Base-by-base conservation (phyloP, 1,284 basidiomycete genomes). In the Xerocomus nothofagi region DNA sequence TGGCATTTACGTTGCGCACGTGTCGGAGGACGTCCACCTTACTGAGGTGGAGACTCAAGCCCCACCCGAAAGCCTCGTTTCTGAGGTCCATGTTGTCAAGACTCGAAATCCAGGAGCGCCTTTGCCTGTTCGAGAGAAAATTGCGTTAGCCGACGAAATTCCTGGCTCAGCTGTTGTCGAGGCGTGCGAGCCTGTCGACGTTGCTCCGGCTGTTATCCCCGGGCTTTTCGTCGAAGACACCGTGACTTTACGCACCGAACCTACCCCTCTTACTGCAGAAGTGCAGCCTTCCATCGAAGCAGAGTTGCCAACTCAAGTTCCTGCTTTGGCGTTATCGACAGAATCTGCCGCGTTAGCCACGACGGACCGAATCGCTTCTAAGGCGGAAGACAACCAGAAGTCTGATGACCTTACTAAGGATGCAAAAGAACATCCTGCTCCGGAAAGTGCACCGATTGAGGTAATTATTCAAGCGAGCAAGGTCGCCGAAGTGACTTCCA, bases 161-260 rank as follows among this genome's bases (percentile, higher is more conserved):
- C 68, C 67, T 11, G 70, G 69, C 3, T 69, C 73, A 11, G 57
- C 69, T 18, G 68, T 69, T 18, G 51, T 70, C 20, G 61, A 60
- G 31, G 54, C 55, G 15, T 57, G 50, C 26, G 63, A 63, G 45
- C 44, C 18, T 20, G 21, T 44, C 26, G 39, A 38, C 20, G 27
- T 18, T 31, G 26, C 12, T 20, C 26, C 31, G 15, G 18, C 12
- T 11, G n/a, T n/a, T 15, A 7, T 21, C 24, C 26, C 30, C 21
- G 46, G 44, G 15, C 14, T 23, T 3, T 36, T 27, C 18, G 26
- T 27, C 26, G 39, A 33, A 39, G 12, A 7, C 17, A 21, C 32
- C 21, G 33, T 32, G 37, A 38, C 6, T 41, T 37, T 4, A 8
- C 24, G 44, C n/a, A 23, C n/a, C 21, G 21, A 20, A 15, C 15